Percentiles rank a stretch among this genome's conserved stretches.
Conservation (phyloP, 441 rosid genomes). For the Gossypium trilobum region DNA sequence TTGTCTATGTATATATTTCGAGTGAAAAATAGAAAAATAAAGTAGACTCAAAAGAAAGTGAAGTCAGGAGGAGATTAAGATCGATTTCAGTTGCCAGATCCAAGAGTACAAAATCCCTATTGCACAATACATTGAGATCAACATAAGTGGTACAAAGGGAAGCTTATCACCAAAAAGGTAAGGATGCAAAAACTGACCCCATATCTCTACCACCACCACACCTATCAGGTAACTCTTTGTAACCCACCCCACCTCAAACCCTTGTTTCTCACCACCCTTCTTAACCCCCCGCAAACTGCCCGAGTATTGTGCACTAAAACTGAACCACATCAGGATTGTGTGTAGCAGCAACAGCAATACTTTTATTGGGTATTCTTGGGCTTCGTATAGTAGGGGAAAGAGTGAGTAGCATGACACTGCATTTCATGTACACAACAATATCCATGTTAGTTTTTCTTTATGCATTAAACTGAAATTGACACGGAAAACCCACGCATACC, state of each 20-base stretch:
- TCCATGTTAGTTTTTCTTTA: background rate
- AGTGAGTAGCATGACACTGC: constrained; percentile 82
- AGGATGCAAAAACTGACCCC: constrained; percentile 66
- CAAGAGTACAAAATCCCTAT: constrained; percentile 61
- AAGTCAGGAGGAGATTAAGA: constrained; percentile 27
- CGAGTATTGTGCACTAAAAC: constrained; percentile 36
- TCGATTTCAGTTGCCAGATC: constrained; percentile 69
- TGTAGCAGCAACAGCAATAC: constrained; percentile 54
- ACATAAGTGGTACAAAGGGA: constrained; percentile 70
- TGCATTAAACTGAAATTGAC: background rate
- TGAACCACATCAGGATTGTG: constrained; percentile 42
- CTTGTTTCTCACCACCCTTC: constrained; percentile 17
- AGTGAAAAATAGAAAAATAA: too few relatives aligned
- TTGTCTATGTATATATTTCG: too few relatives aligned
- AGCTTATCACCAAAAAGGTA: constrained; percentile 51
- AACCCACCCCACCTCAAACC: constrained; percentile 38
- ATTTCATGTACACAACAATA: constrained; percentile 8
- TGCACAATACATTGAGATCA: constrained; percentile 65
- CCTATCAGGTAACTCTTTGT: constrained; percentile 49
- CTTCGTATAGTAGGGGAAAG: constrained; percentile 68
- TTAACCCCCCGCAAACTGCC: constrained; percentile 14
- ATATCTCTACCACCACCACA: constrained; percentile 50
- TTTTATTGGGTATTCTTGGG: constrained; percentile 73
- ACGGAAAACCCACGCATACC: background rate
- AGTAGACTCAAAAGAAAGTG: background rate